phyloP scores from a whole-genome alignment of 2,329 filamentous ascomycete species.

The Colletotrichum lentis region DNA sequence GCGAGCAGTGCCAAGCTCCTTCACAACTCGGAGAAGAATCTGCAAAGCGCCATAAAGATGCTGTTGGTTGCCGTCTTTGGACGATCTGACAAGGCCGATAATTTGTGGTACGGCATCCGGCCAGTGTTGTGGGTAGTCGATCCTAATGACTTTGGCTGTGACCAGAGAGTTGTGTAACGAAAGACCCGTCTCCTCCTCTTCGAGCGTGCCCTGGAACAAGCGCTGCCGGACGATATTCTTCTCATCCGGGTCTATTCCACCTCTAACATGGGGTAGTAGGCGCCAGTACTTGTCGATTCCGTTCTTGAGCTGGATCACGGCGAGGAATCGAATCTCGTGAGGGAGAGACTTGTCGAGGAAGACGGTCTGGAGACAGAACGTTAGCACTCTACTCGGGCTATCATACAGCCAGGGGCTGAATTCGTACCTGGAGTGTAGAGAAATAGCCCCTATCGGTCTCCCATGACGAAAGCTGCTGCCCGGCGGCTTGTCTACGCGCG shows the following conservation, averaged over 20 bases:
- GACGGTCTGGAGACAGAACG: slow-evolving; percentile 63
- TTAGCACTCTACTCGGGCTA: slow-evolving; percentile 21
- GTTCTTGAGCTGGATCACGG: slow-evolving; percentile 94
- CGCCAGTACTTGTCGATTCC: slow-evolving; percentile 96
- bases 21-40: slow-evolving; percentile 84
- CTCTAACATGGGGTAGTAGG: slow-evolving; percentile 61
- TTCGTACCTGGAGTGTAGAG: slow-evolving; percentile 70
- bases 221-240: slow-evolving; percentile 79
- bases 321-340: slow-evolving; percentile 82
- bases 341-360: slow-evolving; percentile 84
- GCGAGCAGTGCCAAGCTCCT: slow-evolving; percentile 85
- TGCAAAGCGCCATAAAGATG: slow-evolving; percentile 77
- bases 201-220: slow-evolving; percentile 78
- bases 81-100: slow-evolving; percentile 69
- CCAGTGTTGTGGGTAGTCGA: slow-evolving; percentile 92
- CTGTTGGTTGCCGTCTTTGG: slow-evolving; percentile 65
- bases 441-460: slow-evolving; percentile 73
- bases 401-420: not conserved
- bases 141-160: slow-evolving; percentile 84
- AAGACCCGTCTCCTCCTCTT: slow-evolving; percentile 77
- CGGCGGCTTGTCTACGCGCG: slow-evolving; percentile 70
- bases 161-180: slow-evolving; percentile 89
- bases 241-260: slow-evolving; percentile 76
- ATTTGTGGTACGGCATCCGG: slow-evolving; percentile 68
- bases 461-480: slow-evolving; percentile 77